Evolutionary conservation across 2,329 filamentous ascomycete species (phyloP), one percentile per base, ranked within the genome.

Genomic region (Fusarium sp.): DNA sequence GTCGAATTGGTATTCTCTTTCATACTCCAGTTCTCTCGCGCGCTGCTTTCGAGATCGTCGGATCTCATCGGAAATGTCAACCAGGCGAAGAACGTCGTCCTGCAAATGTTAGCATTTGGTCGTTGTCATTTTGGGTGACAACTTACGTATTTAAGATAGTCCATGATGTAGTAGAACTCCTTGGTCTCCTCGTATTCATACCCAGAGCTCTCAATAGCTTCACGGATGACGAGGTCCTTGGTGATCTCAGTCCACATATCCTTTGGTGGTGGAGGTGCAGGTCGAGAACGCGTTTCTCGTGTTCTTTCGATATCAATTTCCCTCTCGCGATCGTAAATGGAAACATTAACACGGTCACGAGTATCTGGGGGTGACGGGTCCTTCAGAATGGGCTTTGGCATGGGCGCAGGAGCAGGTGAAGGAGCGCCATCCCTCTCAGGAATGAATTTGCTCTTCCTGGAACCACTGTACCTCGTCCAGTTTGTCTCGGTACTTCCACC

Each of bases 241-340:
- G 96, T 97, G 76, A 99, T 94, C 83, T 98, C 96, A 0, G 96
- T 99, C 96, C 96, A 98, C 85, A 97, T 93, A 67, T 92, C 90
- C 63, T 89, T 88, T 37, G 88, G 84, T 58, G 82, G 78, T 60
- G 77, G 87, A 64, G 74, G 80, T 56, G 70, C 81, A 69, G 78
- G 81, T 38, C 82, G 83, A 63, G 83, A 81, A 72, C 84, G 84
- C 70, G 56, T 19, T 58, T 92, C 90, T 23, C 85, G 86, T 30
- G 86, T 85, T 75, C 89, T 88, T 56, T 90, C 88, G 35, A 90
- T 83, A 56, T 90, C 88, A 44, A 88, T 81, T 37, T 87, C 85
- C 18, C 83, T 80, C 64, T 87, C 84, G 25, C 83, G 82, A 65
- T 85, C 85, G 67, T 83, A 83, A 25, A 88, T 82, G 66, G 85